Evolutionary conservation across 768 basidiomycete species (phyloP), one percentile per base, ranked within the genome.

Genomic region (Hericium rajendrae): DNA sequence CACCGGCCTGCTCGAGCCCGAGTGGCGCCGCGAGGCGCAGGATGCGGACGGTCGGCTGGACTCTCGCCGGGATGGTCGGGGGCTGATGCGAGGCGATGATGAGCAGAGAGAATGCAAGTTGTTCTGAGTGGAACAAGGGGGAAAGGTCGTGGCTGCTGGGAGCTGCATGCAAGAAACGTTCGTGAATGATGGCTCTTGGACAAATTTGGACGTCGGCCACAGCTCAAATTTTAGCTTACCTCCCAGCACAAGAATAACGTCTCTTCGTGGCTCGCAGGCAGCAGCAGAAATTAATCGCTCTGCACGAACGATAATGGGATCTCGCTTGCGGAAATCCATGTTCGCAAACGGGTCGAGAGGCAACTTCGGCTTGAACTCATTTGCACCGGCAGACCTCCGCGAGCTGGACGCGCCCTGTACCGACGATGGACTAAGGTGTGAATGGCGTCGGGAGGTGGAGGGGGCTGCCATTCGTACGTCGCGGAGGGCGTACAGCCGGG

Each of bases 181-280:
- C 18, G 20, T 32, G 32, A 28, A 24, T 37, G 28, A 43, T 22
- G 16, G 15, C 4, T 28, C 50, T 39, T 6, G 32, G 9, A 8
- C 32, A 1, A 1, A 32, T 32, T 32, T 8, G 32, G 32, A 32
- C 32, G 32, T 32, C 32, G 32, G 32, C 32, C 32, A 6, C 32
- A 32, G 32, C 6, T 32, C 32, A 40, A 43, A 15, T 26, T 16
- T 20, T 4, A 2, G 62, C 73, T 57, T 43, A 76, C 74, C 69
- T 57, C 74, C 74, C 2, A 76, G 56, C 9, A 74, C 64, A 10
- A 75, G 65, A 15, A 74, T 61, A 41, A 74, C 73, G 52, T 72
- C 66, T 32, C 69, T 63, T 13, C 68, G 62, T 15, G 61, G 57
- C 2, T 66, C 54, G 2, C 66, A 55, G 16, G 64, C 59, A 22